Conservation (phyloP, 768 basidiomycete species). For the Lyophyllum semitale region DNA sequence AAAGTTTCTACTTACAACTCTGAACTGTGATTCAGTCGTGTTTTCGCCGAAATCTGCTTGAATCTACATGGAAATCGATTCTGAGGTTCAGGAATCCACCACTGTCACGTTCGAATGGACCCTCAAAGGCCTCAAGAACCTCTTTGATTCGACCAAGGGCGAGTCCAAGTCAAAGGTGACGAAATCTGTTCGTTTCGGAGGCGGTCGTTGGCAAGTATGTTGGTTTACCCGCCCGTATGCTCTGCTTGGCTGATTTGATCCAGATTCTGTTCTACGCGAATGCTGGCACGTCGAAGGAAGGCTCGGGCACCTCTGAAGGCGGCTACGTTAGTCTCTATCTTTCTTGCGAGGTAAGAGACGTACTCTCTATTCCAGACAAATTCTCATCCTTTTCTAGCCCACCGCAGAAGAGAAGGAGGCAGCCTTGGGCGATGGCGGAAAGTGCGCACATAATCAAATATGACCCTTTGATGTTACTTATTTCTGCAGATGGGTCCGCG, state of each 20-base stretch:
- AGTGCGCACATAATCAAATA: conserved; percentile 29
- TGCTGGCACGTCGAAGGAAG: conserved; percentile 64
- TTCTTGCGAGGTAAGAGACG: conserved; percentile 69
- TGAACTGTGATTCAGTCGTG: neutral
- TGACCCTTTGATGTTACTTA: neutral
- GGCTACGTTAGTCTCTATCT: conserved; percentile 77
- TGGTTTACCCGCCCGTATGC: neutral
- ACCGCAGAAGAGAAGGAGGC: conserved; percentile 74
- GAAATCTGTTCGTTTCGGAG: conserved; percentile 76
- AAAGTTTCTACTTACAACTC: neutral
- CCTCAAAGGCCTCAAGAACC: conserved; percentile 62
- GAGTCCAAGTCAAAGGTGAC: conserved; percentile 77
- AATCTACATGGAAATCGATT: conserved; percentile 26
- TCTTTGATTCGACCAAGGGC: conserved; percentile 82
- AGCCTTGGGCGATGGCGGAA: conserved; percentile 56
- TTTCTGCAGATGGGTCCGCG: conserved; percentile 70
- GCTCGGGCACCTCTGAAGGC: conserved; percentile 35
- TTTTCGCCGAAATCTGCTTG: neutral
- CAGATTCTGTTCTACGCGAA: conserved; percentile 86
- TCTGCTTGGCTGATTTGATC: neutral
- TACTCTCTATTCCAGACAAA: neutral
- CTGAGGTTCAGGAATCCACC: conserved; percentile 52
- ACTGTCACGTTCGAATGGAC: conserved; percentile 78
- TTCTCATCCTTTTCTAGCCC: conserved; percentile 46
- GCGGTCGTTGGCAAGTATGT: conserved; percentile 73